Evolutionary conservation across 2,329 filamentous ascomycete genomes (phyloP), one percentile per base, ranked within the genome.

Genomic region (Geosmithia putterillii): DNA sequence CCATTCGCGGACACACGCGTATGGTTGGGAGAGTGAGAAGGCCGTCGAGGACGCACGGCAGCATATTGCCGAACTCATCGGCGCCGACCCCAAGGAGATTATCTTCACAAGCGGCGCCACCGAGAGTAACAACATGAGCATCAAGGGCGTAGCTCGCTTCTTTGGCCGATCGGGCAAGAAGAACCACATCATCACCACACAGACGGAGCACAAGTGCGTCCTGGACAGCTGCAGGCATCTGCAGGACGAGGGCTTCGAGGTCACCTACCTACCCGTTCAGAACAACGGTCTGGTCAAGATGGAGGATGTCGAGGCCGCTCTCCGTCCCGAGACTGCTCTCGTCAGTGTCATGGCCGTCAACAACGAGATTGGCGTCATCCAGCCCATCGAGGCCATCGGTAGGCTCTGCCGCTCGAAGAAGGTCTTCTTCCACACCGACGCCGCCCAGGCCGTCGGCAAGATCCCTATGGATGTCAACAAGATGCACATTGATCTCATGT

Each of bases 321-420:
- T 98, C 48, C 79, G 85, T 47, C 89, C 89, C 1, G 89, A 96
- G 47, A 98, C 92, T 14, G 81, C 79, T 38, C 69, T 98, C 23
- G 89, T 96, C 63, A 95, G 89, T 58, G 86, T 98, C 63, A 98
- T 98, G 92, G 81, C 92, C 1, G 92, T 98, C 56, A 98, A 98
- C 71, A 98, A 98, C 63, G 92, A 98, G 66, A 96, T 98, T 55
- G 92, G 92, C 57, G 92, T 98, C n/a, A 94, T 98, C 46, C 92
- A 98, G 64, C 92, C 92, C 1, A 67, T 98, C 46, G 85, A 87
- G 54, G 79, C 95, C 66, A 98, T 98, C 59, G 92, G 92, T 56
- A 84, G 83, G 64, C 70, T 98, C 14, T 98, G 92, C 64, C 80
- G 92, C 42, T 75, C 79, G 44, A 92, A 86, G 64, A 95, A 95